phyloP scores from a whole-genome alignment of 768 basidiomycete species.

The Kwoniella bestiolae region DNA sequence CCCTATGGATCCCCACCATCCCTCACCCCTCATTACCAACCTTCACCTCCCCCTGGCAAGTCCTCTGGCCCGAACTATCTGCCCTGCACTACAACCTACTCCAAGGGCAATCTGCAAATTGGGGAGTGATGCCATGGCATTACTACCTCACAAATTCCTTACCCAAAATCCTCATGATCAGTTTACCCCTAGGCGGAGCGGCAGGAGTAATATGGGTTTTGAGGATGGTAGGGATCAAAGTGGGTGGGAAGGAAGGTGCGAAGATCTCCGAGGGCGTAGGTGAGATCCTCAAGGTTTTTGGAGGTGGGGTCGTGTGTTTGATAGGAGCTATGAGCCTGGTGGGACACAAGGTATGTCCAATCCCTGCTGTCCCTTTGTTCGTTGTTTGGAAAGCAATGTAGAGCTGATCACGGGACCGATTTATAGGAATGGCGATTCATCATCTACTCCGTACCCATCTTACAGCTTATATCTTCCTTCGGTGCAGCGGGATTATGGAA shows the following conservation, averaged over 20 bases:
- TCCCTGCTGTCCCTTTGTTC: too few relatives aligned
- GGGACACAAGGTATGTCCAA: slow-evolving; percentile 70
- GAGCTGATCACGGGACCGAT: too few relatives aligned
- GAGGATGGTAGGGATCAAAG: background rate
- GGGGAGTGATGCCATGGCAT: slow-evolving; percentile 70
- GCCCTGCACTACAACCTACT: slow-evolving; percentile 82
- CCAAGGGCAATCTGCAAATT: slow-evolving; percentile 81
- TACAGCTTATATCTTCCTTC: slow-evolving; percentile 78
- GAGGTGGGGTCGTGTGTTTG: slow-evolving; percentile 27
- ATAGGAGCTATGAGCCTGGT: slow-evolving; percentile 67
- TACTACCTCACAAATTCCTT: slow-evolving; percentile 40
- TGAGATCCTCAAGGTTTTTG: slow-evolving; percentile 29
- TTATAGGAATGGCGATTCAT: slow-evolving; percentile 95
- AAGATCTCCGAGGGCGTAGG: slow-evolving; percentile 18
- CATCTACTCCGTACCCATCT: slow-evolving; percentile 77
- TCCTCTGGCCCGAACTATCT: slow-evolving; percentile 85
- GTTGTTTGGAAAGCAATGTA: too few relatives aligned
- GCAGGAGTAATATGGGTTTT: slow-evolving; percentile 48
- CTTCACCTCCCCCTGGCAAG: slow-evolving; percentile 54
- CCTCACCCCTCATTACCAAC: slow-evolving; percentile 50
- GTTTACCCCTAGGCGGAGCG: slow-evolving; percentile 65
- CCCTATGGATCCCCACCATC: slow-evolving; percentile 68
- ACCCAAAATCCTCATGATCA: slow-evolving; percentile 74
- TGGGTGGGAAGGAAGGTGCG: slow-evolving; percentile 3
- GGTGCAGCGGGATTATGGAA: slow-evolving; percentile 70